phyloP scores from a whole-genome alignment of 495 filamentous ascomycete species.

The Tuber magnatum region DNA sequence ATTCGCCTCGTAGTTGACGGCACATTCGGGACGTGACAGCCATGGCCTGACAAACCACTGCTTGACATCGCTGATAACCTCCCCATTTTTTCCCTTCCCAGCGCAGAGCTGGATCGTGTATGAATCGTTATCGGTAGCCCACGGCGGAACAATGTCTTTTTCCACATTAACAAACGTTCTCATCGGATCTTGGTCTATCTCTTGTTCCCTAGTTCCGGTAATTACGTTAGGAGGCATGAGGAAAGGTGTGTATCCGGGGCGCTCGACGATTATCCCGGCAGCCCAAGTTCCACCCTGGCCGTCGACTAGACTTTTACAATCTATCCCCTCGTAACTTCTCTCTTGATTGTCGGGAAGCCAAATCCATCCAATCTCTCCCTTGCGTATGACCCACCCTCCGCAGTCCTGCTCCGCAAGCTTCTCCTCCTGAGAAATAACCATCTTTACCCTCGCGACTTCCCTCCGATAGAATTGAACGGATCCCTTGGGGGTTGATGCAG shows the following conservation, averaged over 20 bases:
- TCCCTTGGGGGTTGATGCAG: background rate
- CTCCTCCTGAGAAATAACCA: slow-evolving; percentile 24
- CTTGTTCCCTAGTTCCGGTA: background rate
- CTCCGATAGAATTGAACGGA: background rate
- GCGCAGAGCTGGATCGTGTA: slow-evolving; percentile 33
- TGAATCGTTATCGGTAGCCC: slow-evolving; percentile 12
- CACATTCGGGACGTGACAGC: slow-evolving; percentile 25
- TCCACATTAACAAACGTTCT: slow-evolving; percentile 27
- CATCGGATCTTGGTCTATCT: background rate
- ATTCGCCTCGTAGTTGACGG: slow-evolving; percentile 3
- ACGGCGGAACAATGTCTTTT: slow-evolving; percentile 21
- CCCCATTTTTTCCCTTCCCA: slow-evolving; percentile 10
- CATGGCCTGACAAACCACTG: slow-evolving; percentile 33
- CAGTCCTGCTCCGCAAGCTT: slow-evolving; percentile 37
- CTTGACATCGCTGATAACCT: slow-evolving; percentile 17
- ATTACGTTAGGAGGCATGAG: slow-evolving; percentile 20
- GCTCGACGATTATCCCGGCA: slow-evolving; percentile 28
- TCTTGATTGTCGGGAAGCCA: slow-evolving; percentile 33
- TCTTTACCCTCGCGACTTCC: slow-evolving; percentile 8
- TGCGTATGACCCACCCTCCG: slow-evolving; percentile 35
- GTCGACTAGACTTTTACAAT: slow-evolving; percentile 20
- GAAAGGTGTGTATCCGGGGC: slow-evolving; percentile 26
- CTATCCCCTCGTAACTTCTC: slow-evolving; percentile 14
- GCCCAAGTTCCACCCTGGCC: slow-evolving; percentile 29
- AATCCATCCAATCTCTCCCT: slow-evolving; percentile 38